Percentiles rank a stretch among this genome's conserved stretches.
phyloP scores from a whole-genome alignment of 768 basidiomycete species.

The Tricholoma hemisulphureum region DNA sequence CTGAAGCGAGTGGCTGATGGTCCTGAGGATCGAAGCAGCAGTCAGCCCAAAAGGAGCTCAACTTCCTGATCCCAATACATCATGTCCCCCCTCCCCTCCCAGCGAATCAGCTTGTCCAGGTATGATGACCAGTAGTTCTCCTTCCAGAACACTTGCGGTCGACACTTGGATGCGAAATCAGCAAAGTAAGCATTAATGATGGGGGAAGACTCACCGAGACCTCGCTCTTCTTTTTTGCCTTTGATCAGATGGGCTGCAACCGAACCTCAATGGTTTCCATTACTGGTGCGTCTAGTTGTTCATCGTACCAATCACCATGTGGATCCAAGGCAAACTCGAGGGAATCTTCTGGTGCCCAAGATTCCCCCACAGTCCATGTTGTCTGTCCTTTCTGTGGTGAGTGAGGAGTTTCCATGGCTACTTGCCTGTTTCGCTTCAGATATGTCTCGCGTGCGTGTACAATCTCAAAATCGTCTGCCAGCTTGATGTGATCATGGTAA shows the following conservation, averaged over 20 bases:
- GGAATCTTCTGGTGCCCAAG: conserved; percentile 1
- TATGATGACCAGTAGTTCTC: conserved; percentile 5
- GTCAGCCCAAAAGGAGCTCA: too few species aligned
- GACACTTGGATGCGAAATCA: not conserved
- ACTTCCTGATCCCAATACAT: too few species aligned
- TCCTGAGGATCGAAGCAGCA: too few species aligned
- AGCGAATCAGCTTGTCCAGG: too few species aligned
- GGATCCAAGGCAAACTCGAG: conserved; percentile 9
- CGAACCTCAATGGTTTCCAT: not conserved
- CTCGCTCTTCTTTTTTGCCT: conserved; percentile 3
- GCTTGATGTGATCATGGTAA: not conserved
- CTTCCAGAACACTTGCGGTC: conserved; percentile 1
- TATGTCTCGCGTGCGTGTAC: not conserved
- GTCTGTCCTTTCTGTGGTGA: not conserved
- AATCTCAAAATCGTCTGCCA: not conserved
- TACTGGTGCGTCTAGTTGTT: not conserved
- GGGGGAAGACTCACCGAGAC: not conserved
- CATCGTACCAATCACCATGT: conserved; percentile 6
- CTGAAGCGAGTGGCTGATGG: too few species aligned
- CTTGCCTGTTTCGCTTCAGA: not conserved
- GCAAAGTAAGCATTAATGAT: not conserved
- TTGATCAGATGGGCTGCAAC: not conserved
- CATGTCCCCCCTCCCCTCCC: too few species aligned
- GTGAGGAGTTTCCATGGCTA: not conserved
- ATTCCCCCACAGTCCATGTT: not conserved